These are phyloP conservation scores for Barnettozyma vustinii DNA, from an alignment of 805 yeast genomes.

Conservation along the genomic window DNA sequence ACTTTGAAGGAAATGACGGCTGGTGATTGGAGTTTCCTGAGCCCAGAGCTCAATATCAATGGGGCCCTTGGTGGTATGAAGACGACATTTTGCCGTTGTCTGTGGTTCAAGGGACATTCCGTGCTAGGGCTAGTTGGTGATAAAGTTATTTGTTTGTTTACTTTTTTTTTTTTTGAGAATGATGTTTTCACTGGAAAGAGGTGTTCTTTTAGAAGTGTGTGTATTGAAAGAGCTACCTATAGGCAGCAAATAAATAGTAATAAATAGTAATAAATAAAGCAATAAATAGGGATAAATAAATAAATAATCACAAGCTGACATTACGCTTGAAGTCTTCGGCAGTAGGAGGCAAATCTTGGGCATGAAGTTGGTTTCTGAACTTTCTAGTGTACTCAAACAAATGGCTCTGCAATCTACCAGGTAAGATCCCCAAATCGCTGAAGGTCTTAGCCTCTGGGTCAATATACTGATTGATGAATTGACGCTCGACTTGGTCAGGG, in stretches of 20 bases:
- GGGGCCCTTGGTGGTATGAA: slow-evolving; percentile 54
- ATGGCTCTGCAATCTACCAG: slow-evolving; percentile 47
- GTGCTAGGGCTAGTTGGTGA: background rate
- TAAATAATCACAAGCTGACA: slow-evolving; percentile 10
- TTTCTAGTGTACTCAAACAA: slow-evolving; percentile 40
- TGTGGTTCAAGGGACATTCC: slow-evolving; percentile 38
- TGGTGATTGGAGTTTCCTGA: slow-evolving; percentile 51
- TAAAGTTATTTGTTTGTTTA: background rate
- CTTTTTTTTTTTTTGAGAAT: background rate
- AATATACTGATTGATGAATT: slow-evolving; percentile 57
- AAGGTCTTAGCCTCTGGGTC: slow-evolving; percentile 60
- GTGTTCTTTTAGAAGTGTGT: background rate
- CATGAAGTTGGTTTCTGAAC: slow-evolving; percentile 25
- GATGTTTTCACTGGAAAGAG: background rate
- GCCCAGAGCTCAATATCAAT: slow-evolving; percentile 65
- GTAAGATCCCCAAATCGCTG: slow-evolving; percentile 64
- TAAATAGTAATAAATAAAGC: slow-evolving; percentile 5
- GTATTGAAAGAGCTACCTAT: background rate
- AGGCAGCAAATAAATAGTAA: background rate
- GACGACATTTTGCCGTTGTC: slow-evolving; percentile 52
- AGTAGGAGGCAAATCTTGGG: slow-evolving; percentile 39
- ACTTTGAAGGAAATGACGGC: slow-evolving; percentile 42
- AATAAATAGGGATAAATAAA: slow-evolving; percentile 7
- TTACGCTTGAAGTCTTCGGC: slow-evolving; percentile 29
- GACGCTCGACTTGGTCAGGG: slow-evolving; percentile 73